These are phyloP conservation scores for Hymenoscyphus scutula DNA, from an alignment of 2,329 filamentous ascomycete genomes.

Conservation along the genomic window DNA sequence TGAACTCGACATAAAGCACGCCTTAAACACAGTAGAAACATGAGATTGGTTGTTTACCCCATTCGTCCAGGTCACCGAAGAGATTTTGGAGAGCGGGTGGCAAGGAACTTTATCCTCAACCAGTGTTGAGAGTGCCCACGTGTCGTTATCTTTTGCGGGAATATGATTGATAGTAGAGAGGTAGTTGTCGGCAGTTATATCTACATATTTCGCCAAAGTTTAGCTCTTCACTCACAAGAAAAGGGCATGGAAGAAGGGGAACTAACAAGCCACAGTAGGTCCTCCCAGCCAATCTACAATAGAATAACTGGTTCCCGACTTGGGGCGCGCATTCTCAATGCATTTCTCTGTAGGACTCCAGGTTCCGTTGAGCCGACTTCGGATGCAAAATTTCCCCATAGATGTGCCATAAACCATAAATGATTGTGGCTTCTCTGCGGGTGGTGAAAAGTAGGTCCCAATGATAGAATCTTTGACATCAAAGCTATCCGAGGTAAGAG, in stretches of 20 bases:
- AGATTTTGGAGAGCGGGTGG: constrained; percentile 13
- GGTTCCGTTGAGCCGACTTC: constrained; percentile 1
- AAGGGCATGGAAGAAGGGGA: background rate
- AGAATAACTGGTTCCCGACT: background rate
- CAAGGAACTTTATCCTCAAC: constrained; percentile 8
- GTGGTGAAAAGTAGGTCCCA: constrained; percentile 1
- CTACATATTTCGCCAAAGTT: background rate
- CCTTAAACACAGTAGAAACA: background rate
- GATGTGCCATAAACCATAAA: constrained; percentile 4
- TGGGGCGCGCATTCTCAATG: background rate
- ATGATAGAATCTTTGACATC: background rate
- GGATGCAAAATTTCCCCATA: constrained; percentile 8
- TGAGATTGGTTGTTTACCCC: background rate
- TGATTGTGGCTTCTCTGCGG: constrained; percentile 2
- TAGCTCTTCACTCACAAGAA: background rate
- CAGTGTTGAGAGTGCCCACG: constrained; percentile 16
- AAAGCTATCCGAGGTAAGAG: background rate
- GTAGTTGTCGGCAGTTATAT: constrained; percentile 12
- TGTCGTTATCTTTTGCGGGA: constrained; percentile 11
- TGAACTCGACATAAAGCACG: background rate
- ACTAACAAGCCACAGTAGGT: constrained; percentile 15
- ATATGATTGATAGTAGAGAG: constrained; percentile 15
- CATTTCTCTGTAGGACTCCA: background rate
- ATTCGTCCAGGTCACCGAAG: constrained; percentile 20
- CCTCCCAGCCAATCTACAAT: constrained; percentile 13